Percentiles rank a stretch among this genome's conserved stretches.
Evolutionary conservation across 352 stramenopile species (phyloP).

Genomic region (Phytophthora tentaculata): DNA sequence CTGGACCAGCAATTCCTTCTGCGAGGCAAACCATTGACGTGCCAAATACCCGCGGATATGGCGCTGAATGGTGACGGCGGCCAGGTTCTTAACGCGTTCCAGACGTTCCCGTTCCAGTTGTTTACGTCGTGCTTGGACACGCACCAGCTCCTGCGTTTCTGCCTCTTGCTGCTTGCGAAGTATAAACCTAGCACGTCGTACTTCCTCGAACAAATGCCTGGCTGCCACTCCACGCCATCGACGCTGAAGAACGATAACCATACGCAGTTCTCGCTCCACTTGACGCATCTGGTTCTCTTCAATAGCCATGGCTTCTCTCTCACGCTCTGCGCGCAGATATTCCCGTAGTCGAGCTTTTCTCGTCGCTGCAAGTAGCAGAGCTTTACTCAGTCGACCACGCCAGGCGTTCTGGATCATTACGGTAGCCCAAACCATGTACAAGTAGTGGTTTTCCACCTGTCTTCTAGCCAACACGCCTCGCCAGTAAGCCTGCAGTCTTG

Average conservation of each 20-base stretch:
- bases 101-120: conserved; percentile 58
- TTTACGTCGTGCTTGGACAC: conserved; percentile 51
- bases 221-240: conserved; percentile 76
- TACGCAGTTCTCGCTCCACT: conserved; percentile 58
- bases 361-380: conserved; percentile 55
- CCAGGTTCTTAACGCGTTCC: conserved; percentile 50
- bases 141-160: conserved; percentile 72
- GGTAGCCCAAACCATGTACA: conserved; percentile 61
- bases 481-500: conserved; percentile 69
- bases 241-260: conserved; percentile 72
- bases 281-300: conserved; percentile 51
- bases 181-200: conserved; percentile 63
- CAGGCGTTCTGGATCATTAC: conserved; percentile 79
- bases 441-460: conserved; percentile 65
- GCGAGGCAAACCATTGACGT: conserved; percentile 57
- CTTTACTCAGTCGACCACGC: conserved; percentile 59
- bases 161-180: conserved; percentile 70
- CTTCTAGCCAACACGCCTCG: conserved; percentile 53
- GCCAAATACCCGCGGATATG: conserved; percentile 66
- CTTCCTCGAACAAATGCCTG: conserved; percentile 62
- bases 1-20: conserved; percentile 59
- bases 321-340: conserved; percentile 70
- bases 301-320: conserved; percentile 58
- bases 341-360: conserved; percentile 68
- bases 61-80: conserved; percentile 74